phyloP scores from a whole-genome alignment of 2,329 filamentous ascomycete genomes.

The Fragosphaeria purpurea region DNA sequence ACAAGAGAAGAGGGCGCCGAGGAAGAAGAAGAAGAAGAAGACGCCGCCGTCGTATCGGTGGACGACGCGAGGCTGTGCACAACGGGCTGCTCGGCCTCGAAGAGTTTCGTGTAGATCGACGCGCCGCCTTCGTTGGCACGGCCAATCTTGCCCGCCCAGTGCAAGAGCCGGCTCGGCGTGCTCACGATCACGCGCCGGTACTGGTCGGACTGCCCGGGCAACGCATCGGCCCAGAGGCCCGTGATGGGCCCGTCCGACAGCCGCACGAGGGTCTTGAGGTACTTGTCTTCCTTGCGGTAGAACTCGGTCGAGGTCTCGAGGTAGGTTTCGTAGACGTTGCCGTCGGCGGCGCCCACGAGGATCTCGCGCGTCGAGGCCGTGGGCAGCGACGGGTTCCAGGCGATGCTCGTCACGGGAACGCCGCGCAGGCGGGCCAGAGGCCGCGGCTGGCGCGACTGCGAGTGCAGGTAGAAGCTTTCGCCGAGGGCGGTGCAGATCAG shows the following conservation, averaged over 20 bases:
- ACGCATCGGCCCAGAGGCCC: constrained; percentile 72
- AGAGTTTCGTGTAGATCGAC: constrained; percentile 77
- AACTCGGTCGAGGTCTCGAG: constrained; percentile 93
- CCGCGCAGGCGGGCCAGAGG: constrained; percentile 73
- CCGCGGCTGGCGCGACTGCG: constrained; percentile 81
- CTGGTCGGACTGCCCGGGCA: constrained; percentile 56
- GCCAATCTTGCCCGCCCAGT: constrained; percentile 70
- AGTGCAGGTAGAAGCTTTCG: constrained; percentile 97
- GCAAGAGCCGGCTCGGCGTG: constrained; percentile 67
- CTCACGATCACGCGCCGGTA: constrained; percentile 64
- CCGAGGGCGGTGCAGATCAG: constrained; percentile 83
- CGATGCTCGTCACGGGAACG: constrained; percentile 77
- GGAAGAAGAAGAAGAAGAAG: constrained; percentile 41
- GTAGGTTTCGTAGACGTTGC: constrained; percentile 88
- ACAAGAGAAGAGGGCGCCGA: constrained; percentile 51
- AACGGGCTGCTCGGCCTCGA: constrained; percentile 74
- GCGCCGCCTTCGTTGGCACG: constrained; percentile 63
- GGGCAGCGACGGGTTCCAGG: constrained; percentile 89
- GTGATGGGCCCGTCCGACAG: constrained; percentile 74
- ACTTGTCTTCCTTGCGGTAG: constrained; percentile 90
- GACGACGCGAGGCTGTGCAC: constrained; percentile 58
- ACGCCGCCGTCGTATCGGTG: constrained; percentile 18
- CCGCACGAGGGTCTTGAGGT: constrained; percentile 74
- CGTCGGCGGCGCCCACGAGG: constrained; percentile 81
- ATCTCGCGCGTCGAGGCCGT: constrained; percentile 94